A percentile compares a stretch with the other conserved stretches of the same genome.
Conservation (phyloP, 2,329 filamentous ascomycete genomes). For the Tolypocladium ophioglossoides region DNA sequence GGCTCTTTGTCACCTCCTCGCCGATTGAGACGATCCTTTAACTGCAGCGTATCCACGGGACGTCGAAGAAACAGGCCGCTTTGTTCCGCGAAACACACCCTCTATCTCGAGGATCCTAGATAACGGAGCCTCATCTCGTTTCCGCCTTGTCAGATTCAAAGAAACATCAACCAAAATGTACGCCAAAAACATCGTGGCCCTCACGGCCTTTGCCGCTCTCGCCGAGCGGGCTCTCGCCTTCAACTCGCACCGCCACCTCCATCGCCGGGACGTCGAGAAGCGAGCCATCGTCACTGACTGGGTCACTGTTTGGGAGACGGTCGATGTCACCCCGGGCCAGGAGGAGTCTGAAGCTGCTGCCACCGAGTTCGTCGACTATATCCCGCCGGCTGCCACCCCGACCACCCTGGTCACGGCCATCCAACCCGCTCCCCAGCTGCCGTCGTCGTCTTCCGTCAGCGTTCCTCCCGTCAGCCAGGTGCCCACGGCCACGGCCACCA, state of each 20-base stretch:
- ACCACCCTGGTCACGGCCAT: conserved; percentile 15
- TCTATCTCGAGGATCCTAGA: neutral
- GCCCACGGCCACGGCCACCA: neutral
- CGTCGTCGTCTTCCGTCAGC: neutral
- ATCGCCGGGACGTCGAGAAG: conserved; percentile 20
- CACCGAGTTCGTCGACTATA: conserved; percentile 1
- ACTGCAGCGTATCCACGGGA: neutral
- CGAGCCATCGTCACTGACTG: conserved; percentile 24
- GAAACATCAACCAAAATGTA: conserved; percentile 25
- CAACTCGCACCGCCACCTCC: conserved; percentile 30
- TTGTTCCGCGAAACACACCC: neutral
- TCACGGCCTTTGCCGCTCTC: conserved; percentile 32
- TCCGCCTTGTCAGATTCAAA: neutral
- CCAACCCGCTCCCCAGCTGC: conserved; percentile 9
- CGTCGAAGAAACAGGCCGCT: neutral
- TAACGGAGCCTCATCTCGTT: neutral
- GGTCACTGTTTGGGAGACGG: conserved; percentile 29
- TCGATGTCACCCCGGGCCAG: conserved; percentile 11
- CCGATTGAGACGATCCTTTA: neutral
- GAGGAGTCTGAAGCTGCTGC: neutral
- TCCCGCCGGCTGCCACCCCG: neutral
- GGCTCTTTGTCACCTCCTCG: neutral
- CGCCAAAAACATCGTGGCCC: conserved; percentile 28
- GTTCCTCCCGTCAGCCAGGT: conserved; percentile 1
- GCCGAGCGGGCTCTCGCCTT: conserved; percentile 31